Base-by-base conservation (phyloP, 1,139 yeast genomes). In the Scheffersomyces titani region DNA sequence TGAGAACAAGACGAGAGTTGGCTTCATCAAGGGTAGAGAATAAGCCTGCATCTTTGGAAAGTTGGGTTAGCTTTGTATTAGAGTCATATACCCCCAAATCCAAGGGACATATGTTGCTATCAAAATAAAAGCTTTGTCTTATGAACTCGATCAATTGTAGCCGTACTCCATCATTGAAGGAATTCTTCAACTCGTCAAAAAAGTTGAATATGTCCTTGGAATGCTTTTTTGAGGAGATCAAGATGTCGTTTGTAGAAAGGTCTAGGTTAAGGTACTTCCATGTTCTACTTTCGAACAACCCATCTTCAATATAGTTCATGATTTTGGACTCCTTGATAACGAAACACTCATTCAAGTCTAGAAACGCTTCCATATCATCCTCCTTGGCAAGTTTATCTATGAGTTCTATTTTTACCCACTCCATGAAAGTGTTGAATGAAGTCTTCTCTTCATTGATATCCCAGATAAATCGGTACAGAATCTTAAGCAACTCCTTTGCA, bases 381-480 rank as follows among this genome's bases (percentile, higher is more conserved):
- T 75, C 78, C 53, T 72, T 74, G 2, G 71, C 56, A n/a, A 79
- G 63, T 49, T 72, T 71, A 53, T 77, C 82, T 19, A 79, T 67
- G 6, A 78, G 64, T 52, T 72, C 74, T 16, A 63, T 64, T 59
- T 76, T 75, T 16, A 58, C 61, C 88, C 89, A 87, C 4, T 74
- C 70, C 19, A 85, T 68, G 60, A 84, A 86, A 47, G 81, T 74
- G 52, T 77, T 78, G 69, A 85, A 87, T 46, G 77, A 67, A 49
- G 75, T 75, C 59, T 82, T 85, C 59, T 87, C 90, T 45, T 79
- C 78, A 61, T 83, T 82, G 21, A 84, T 62, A 44, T 75, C 78
- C 79, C 85, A 75, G 47, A 85, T 74, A 36, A 76, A 70, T 22
- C 70, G 70, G 63, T 81, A 81, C 3, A 78, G 65, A 13, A 62